A percentile compares a stretch with the other conserved stretches of the same genome.
Evolutionary conservation across 2,329 filamentous ascomycete species (phyloP).

Genomic region (Phialophora macrospora): DNA sequence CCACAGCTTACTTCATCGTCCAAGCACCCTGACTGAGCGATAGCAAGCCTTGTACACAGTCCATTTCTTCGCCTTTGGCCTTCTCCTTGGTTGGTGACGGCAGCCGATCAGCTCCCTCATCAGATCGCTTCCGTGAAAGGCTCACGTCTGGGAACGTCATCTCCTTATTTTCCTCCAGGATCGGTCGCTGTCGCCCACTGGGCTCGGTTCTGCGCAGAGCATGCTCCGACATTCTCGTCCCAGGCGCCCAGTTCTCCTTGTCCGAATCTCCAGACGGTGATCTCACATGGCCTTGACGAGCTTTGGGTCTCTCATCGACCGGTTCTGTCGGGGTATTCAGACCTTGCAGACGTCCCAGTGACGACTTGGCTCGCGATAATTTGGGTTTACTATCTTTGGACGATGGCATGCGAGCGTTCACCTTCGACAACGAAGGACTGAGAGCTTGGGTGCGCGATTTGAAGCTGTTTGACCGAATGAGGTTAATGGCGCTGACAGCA

Average conservation of each 20-base stretch:
- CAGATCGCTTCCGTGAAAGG: conserved; percentile 15
- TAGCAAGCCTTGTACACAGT: conserved; percentile 86
- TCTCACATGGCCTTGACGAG: conserved; percentile 47
- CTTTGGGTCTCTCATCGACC: conserved; percentile 38
- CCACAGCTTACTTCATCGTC: conserved; percentile 54
- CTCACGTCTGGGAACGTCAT: conserved; percentile 32
- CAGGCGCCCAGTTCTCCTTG: conserved; percentile 85
- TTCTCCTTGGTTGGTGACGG: conserved; percentile 49
- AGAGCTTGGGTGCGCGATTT: conserved; percentile 51
- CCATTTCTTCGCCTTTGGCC: conserved; percentile 75
- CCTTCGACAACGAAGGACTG: conserved; percentile 52
- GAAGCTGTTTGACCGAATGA: conserved; percentile 73
- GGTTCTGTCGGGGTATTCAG: conserved; percentile 41
- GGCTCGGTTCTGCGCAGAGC: conserved; percentile 57
- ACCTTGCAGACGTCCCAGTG: conserved; percentile 65
- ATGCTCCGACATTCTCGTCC: conserved; percentile 54
- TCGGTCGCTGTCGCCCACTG: conserved; percentile 45
- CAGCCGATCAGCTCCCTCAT: neutral
- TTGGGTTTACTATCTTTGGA: conserved; percentile 60
- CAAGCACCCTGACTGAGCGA: conserved; percentile 92
- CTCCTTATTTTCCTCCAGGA: conserved; percentile 54
- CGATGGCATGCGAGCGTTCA: conserved; percentile 48
- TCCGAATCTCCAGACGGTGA: conserved; percentile 75
- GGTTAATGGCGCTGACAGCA: conserved; percentile 78
- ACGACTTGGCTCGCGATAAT: conserved; percentile 65